Percentiles rank a stretch among this genome's conserved stretches.
These are phyloP conservation scores for Helotiales sp. DNA, from an alignment of 2,329 filamentous ascomycete species.

Conservation along the genomic window DNA sequence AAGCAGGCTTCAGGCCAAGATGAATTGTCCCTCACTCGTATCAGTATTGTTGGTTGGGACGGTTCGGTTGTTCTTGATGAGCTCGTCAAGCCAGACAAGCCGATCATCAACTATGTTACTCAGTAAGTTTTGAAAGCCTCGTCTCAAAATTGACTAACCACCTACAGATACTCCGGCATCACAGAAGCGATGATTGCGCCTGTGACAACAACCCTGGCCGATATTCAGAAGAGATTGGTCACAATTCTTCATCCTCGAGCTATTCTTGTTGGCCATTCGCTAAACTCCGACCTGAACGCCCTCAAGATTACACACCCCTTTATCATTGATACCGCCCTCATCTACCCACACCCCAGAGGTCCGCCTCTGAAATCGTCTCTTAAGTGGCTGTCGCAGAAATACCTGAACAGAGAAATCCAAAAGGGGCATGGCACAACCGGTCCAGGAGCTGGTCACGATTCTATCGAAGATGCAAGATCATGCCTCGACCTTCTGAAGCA, in stretches of 20 bases:
- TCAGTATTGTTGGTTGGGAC: constrained; percentile 87
- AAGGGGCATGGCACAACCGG: constrained; percentile 64
- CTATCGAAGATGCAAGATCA: constrained; percentile 87
- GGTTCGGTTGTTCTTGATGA: constrained; percentile 84
- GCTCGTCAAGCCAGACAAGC: constrained; percentile 85
- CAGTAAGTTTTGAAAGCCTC: constrained; percentile 47
- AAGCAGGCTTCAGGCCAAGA: constrained; percentile 57
- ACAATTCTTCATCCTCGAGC: constrained; percentile 72
- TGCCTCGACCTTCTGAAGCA: constrained; percentile 92
- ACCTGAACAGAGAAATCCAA: constrained; percentile 86
- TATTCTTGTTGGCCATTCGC: constrained; percentile 79
- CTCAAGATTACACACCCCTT: constrained; percentile 89
- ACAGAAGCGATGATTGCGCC: constrained; percentile 81
- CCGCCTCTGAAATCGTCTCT: constrained; percentile 88
- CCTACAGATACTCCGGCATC: constrained; percentile 77
- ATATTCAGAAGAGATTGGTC: constrained; percentile 81
- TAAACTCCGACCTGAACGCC: constrained; percentile 83
- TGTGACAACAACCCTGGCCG: constrained; percentile 80
- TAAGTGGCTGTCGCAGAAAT: constrained; percentile 87
- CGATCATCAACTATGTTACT: constrained; percentile 93
- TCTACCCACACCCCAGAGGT: constrained; percentile 89
- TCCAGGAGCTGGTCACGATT: constrained; percentile 75
- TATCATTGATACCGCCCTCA: constrained; percentile 87
- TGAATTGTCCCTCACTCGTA: constrained; percentile 82
- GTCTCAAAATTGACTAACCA: constrained; percentile 29